Evolutionary conservation across 1,284 basidiomycete species (phyloP).

Genomic region (Retiboletus fuscus): DNA sequence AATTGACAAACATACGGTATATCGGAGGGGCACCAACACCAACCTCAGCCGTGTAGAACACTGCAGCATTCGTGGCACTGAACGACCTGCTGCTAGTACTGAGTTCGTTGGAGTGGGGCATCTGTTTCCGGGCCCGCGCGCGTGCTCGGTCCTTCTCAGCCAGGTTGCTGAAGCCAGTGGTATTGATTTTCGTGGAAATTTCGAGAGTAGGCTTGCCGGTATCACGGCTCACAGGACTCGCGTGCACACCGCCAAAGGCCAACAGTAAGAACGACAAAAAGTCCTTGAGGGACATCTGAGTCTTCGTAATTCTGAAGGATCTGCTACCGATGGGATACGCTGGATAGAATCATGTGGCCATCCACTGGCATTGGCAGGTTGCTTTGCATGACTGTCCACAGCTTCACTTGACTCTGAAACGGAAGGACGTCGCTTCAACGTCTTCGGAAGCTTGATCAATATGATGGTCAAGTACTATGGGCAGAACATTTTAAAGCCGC

Average conservation of each 20-base stretch:
- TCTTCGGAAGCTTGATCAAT: too few species aligned
- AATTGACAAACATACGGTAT: constrained; percentile 50
- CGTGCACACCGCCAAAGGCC: constrained; percentile 6
- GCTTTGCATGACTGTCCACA: too few species aligned
- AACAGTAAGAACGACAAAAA: constrained; percentile 16
- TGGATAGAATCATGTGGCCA: too few species aligned
- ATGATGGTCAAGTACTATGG: too few species aligned
- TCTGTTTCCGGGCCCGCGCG: constrained; percentile 24
- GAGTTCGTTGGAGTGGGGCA: constrained; percentile 13
- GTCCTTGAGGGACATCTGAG: too few species aligned
- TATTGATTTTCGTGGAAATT: constrained; percentile 25
- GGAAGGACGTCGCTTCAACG: too few species aligned
- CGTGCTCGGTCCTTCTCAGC: constrained; percentile 42
- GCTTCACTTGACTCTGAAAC: too few species aligned
- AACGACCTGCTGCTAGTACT: neutral
- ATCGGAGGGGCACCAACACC: constrained; percentile 61
- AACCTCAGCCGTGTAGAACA: constrained; percentile 53
- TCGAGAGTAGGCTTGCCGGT: constrained; percentile 29
- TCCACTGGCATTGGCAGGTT: too few species aligned
- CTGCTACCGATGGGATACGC: too few species aligned
- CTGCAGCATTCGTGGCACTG: constrained; percentile 32
- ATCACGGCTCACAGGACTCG: constrained; percentile 24
- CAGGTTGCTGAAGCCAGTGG: constrained; percentile 29
- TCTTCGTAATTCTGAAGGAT: too few species aligned
- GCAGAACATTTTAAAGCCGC: too few species aligned